Base-by-base conservation (phyloP, 116 monocot species). In the Cymodocea nodosa region DNA sequence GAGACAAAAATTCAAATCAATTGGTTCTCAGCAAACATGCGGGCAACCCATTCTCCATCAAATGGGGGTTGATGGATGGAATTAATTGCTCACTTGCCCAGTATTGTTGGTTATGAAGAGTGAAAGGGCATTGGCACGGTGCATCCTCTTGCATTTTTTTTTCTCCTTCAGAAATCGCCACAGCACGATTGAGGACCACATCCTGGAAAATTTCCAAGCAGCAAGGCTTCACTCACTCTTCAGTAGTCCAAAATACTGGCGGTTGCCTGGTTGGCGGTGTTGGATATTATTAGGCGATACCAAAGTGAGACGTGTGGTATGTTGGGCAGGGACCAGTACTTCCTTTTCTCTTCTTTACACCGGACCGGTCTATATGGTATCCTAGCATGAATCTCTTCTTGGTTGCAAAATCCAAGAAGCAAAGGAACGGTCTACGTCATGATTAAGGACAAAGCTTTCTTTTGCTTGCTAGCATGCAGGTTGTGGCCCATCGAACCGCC, bases 381-480 rank as follows among this genome's bases (percentile, higher is more conserved):
- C 44, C 44, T 10, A 1, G 44, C 1, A 44, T 30, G 12, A 44
- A 10, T 44, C 12, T 44, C 44, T 44, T 44, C 9, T 44, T 44
- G 6, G 12, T 44, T 44, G 44, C 44, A 58, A 24, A 62, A 39
- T 37, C 34, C 62, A 36, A 62, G 18, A 19, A 62, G 36, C 1
- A 62, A 18, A 62, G 19, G 62, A 37, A 62, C 15, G 37, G 62
- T 39, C 62, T 37, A 15, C n/a, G 62, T 36, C 62, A 62, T 62
- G 62, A 18, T 2, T 8, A 25, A 36, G 18, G 62, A 62, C 39
- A 39, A 62, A n/a, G 9, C 4, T 35, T 10, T 15, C 16, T 18
- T 62, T 37, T n/a, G 62, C 9, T 62, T 37, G 7, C 19, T 54
- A 54, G 54, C 54, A 19, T 1, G 54, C n/a, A 17, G 17, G 54